phyloP scores from a whole-genome alignment of 1,284 basidiomycete genomes.

The Inonotus hispidus region DNA sequence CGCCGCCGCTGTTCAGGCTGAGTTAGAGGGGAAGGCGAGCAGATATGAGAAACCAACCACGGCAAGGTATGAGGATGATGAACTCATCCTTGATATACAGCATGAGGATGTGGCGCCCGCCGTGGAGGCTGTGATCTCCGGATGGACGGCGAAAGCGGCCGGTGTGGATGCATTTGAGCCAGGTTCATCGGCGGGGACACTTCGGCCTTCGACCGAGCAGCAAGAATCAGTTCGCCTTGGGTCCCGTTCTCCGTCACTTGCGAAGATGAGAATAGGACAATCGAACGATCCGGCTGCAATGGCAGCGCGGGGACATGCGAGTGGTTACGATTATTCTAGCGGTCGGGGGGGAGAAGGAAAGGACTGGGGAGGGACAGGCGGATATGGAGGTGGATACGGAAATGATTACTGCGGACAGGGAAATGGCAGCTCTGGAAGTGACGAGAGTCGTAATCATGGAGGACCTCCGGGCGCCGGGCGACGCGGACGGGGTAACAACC shows the following conservation, averaged over 20 bases:
- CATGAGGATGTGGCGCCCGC: neutral
- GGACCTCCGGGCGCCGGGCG: neutral
- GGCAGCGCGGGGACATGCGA: constrained; percentile 4
- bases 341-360: constrained; percentile 8
- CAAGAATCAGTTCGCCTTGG: neutral
- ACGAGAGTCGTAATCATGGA: neutral
- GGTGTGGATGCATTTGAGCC: constrained; percentile 9
- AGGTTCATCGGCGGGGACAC: constrained; percentile 15
- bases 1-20: neutral
- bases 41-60: neutral
- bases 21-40: neutral
- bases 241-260: constrained; percentile 1
- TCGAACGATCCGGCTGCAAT: neutral
- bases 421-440: constrained; percentile 13
- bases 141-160: constrained; percentile 2
- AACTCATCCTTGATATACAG: neutral
- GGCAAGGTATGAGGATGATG: constrained; percentile 1
- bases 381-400: neutral
- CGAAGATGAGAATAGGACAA: neutral
- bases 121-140: neutral
- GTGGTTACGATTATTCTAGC: constrained; percentile 7
- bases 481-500: constrained; percentile 3
- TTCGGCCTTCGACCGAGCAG: neutral
- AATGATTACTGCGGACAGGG: neutral
- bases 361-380: constrained; percentile 1